Conservation (phyloP, 2,329 filamentous ascomycete species). For the Cercospora brassicicola region DNA sequence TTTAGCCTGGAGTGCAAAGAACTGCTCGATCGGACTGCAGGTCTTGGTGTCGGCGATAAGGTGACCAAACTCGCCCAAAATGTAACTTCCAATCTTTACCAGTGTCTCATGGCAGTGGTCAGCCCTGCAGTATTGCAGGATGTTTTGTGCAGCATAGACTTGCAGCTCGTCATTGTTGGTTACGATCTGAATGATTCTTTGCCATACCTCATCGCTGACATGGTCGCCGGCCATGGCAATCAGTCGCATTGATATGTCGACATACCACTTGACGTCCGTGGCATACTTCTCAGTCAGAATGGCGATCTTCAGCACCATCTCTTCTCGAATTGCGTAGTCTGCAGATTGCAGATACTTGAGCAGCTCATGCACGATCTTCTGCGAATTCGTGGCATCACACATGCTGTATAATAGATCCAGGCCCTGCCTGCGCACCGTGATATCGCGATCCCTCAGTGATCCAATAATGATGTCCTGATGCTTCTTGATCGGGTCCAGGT, state of each 20-base stretch:
- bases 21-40: constrained; percentile 96
- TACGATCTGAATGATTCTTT: constrained; percentile 96
- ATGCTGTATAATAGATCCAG: constrained; percentile 98
- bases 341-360: constrained; percentile 93
- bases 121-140: constrained; percentile 85
- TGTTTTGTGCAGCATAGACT: constrained; percentile 91
- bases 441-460: constrained; percentile 91
- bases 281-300: constrained; percentile 98
- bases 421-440: constrained; percentile 93
- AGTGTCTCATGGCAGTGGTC: constrained; percentile 95
- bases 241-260: constrained; percentile 90
- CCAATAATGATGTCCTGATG: constrained; percentile 95
- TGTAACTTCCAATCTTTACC: constrained; percentile 95
- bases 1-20: constrained; percentile 86
- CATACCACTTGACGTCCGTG: constrained; percentile 98
- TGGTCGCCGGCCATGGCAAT: constrained; percentile 97
- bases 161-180: constrained; percentile 99
- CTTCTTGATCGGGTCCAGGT: constrained; percentile 94
- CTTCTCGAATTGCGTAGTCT: constrained; percentile 95
- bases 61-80: constrained; percentile 95
- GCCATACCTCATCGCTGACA: constrained; percentile 98
- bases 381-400: constrained; percentile 95
- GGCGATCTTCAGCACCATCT: constrained; percentile 98
- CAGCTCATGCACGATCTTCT: constrained; percentile 88
- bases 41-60: constrained; percentile 87